Conservation (phyloP, 2,329 filamentous ascomycete genomes). For the Cercospora sesami region DNA sequence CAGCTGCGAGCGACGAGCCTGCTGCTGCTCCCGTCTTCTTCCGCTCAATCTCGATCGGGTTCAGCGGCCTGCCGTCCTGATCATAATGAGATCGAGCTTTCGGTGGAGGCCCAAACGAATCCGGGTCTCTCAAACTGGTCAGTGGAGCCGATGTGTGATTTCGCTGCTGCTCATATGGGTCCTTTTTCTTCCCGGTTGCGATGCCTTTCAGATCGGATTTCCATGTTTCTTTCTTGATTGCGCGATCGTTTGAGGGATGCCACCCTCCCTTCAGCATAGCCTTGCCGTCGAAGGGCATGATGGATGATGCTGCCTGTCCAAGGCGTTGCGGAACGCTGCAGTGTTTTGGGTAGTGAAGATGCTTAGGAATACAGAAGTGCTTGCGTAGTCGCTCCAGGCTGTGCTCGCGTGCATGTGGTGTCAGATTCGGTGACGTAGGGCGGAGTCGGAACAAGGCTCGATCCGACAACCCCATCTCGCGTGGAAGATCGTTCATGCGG, state of each 20-base stretch:
- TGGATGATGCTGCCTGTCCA: background rate
- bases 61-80: constrained; percentile 37
- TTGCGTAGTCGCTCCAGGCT: background rate
- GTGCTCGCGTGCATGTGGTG: background rate
- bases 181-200: constrained; percentile 52
- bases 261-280: constrained; percentile 50
- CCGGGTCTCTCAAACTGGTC: constrained; percentile 67
- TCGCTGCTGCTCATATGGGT: constrained; percentile 44
- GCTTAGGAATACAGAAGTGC: background rate
- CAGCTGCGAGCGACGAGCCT: constrained; percentile 36
- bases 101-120: constrained; percentile 76
- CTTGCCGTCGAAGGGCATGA: constrained; percentile 29
- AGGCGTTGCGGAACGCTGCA: too few species aligned
- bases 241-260: constrained; percentile 46
- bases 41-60: constrained; percentile 3
- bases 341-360: background rate
- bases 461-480: background rate
- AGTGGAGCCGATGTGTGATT: constrained; percentile 64
- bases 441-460: background rate
- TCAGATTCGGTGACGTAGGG: background rate
- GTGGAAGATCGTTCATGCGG: background rate
- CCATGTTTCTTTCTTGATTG: constrained; percentile 60
- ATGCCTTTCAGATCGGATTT: constrained; percentile 39
- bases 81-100: constrained; percentile 60
- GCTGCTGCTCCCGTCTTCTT: constrained; percentile 33